Evolutionary conservation across 805 yeast genomes (phyloP), one percentile per base, ranked within the genome.

Genomic region (Scheffersomyces lignosus): DNA sequence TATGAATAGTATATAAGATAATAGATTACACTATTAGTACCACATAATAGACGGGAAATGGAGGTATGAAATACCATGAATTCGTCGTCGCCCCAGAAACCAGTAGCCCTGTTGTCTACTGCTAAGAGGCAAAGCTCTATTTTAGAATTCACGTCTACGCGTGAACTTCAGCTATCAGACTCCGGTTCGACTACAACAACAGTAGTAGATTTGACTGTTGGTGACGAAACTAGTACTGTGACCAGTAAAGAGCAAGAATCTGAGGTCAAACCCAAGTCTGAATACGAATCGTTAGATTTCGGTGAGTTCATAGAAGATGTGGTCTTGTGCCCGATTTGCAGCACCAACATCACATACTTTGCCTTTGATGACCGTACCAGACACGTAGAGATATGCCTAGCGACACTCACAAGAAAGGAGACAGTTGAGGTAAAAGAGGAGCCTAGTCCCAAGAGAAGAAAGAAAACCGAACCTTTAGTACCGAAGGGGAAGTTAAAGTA

Each of bases 351-450:
- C 15, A 59, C 71, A 2, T 39, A 40, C 1, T 55, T 75, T 14
- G 50, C 61, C 3, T 41, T 79, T 4, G 64, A 64, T 22, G 68
- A 64, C 18, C 58, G 84, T 27, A 70, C 67, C 6, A 54, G 62
- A 3, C 88, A 81, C 49, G 83, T 81, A 13, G 80, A 78, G 38
- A 57, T 62, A 22, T 81, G 88, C 45, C 54, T 15, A 37, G 50
- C 16, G 45, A 64, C 34, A 35, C 49, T 2, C 49, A 64, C 20
- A 54, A 51, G 4, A 43, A 75, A 60, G 7, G 68, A 64, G 36
- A 68, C 65, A 20, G 64, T 64, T 49, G 40, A 49, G 33, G 58
- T 56, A 40, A 66, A 69, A 15, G 38, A 51, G 8, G 57, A 61
- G 15, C 54, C 51, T 56, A 60, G 3, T 27, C 43, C 54, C 56